Evolutionary conservation across 2,329 filamentous ascomycete species (phyloP).

Genomic region (Tolypocladium tundrense): DNA sequence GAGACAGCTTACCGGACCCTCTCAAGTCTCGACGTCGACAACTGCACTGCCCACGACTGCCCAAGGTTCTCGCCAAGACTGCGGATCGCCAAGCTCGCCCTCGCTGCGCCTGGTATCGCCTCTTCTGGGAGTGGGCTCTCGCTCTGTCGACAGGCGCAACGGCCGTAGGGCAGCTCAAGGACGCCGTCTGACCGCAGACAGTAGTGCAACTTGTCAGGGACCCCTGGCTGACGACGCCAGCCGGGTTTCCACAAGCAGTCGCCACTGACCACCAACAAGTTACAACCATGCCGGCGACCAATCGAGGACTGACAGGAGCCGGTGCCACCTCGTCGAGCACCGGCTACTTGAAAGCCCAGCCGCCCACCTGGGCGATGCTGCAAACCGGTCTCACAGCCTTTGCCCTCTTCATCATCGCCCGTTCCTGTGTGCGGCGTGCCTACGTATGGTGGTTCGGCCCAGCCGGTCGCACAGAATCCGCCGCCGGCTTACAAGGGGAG

Average conservation of each 20-base stretch:
- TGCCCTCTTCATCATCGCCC: slow-evolving; percentile 23
- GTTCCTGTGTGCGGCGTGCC: slow-evolving; percentile 15
- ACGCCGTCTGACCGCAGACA: slow-evolving; percentile 22
- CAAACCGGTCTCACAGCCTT: slow-evolving; percentile 21
- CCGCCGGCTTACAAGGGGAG: slow-evolving; percentile 7
- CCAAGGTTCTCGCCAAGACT: background rate
- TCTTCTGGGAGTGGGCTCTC: background rate
- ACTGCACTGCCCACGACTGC: background rate
- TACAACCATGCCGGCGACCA: slow-evolving; percentile 18
- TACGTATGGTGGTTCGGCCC: slow-evolving; percentile 11
- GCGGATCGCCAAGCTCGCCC: background rate
- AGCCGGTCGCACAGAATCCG: slow-evolving; percentile 4
- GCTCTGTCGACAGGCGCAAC: background rate
- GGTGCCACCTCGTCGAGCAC: slow-evolving; percentile 14
- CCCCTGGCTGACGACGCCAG: slow-evolving; percentile 22
- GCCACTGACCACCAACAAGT: slow-evolving; percentile 8
- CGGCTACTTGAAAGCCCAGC: slow-evolving; percentile 20
- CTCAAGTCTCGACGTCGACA: background rate
- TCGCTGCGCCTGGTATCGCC: background rate
- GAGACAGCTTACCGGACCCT: too few species aligned
- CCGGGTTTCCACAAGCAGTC: slow-evolving; percentile 17
- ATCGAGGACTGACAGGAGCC: slow-evolving; percentile 19
- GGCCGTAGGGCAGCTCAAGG: slow-evolving; percentile 17
- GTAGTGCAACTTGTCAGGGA: slow-evolving; percentile 20
- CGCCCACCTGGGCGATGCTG: slow-evolving; percentile 17